A percentile compares a stretch with the other conserved stretches of the same genome.
Evolutionary conservation across 2,329 filamentous ascomycete genomes (phyloP).

Genomic region (Colletotrichum sp.): DNA sequence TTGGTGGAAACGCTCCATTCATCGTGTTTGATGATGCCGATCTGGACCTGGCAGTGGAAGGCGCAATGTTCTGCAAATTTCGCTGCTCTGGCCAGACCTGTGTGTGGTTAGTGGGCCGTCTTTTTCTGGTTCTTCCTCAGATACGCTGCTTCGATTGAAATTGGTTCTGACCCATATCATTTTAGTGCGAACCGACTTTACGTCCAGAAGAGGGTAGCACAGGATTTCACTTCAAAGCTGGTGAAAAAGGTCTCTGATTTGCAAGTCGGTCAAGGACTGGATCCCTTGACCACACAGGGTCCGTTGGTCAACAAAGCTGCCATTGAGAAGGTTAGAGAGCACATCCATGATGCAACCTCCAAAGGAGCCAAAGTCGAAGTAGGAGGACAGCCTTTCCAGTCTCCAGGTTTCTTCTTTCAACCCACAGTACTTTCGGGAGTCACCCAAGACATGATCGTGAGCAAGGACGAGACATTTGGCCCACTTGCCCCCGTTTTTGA

Average conservation of each 20-base stretch:
- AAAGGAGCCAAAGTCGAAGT: conserved; percentile 65
- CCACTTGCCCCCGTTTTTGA: conserved; percentile 72
- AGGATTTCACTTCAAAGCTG: conserved; percentile 56
- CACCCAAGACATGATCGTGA: conserved; percentile 69
- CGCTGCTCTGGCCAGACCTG: conserved; percentile 76
- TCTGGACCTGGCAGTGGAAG: conserved; percentile 70
- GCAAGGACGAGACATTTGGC: conserved; percentile 75
- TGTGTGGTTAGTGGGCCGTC: conserved; percentile 40
- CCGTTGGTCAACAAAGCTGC: conserved; percentile 71
- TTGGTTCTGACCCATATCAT: not conserved
- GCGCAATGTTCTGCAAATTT: conserved; percentile 74
- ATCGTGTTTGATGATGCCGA: conserved; percentile 82
- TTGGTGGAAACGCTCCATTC: conserved; percentile 77
- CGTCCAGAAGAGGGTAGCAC: conserved; percentile 64
- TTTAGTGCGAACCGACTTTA: conserved; percentile 56
- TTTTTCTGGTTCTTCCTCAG: not conserved
- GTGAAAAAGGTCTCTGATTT: conserved; percentile 60
- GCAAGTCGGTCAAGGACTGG: conserved; percentile 62
- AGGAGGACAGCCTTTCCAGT: conserved; percentile 62
- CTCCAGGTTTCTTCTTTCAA: conserved; percentile 71
- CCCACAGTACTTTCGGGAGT: conserved; percentile 73
- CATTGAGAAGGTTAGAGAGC: conserved; percentile 63
- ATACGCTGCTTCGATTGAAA: not conserved
- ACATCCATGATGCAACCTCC: conserved; percentile 65
- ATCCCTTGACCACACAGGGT: conserved; percentile 61